Evolutionary conservation across 805 yeast genomes (phyloP).

Genomic region (Barnettozyma salicaria): DNA sequence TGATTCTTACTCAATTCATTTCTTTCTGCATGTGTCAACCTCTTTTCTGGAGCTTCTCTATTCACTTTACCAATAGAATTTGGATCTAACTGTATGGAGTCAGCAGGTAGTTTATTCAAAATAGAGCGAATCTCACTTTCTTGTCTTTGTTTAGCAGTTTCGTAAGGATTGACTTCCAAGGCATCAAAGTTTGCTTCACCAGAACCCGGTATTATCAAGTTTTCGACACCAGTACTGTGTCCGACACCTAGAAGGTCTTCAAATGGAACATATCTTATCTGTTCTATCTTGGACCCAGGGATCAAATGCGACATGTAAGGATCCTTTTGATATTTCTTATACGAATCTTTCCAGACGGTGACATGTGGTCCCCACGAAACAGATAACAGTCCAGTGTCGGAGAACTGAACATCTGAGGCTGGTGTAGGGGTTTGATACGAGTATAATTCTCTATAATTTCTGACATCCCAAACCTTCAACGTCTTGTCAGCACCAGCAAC

Average conservation of each 20-base stretch:
- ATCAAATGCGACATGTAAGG: constrained; percentile 91
- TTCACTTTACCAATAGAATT: constrained; percentile 79
- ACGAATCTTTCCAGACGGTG: constrained; percentile 86
- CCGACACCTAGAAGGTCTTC: constrained; percentile 96
- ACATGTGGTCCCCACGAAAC: constrained; percentile 97
- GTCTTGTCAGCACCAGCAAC: constrained; percentile 83
- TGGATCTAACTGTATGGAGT: constrained; percentile 89
- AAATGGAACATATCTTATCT: constrained; percentile 77
- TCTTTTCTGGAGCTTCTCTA: constrained; percentile 52
- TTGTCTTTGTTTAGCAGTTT: constrained; percentile 87
- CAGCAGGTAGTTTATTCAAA: constrained; percentile 85
- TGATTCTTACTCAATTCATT: constrained; percentile 34
- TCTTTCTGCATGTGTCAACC: constrained; percentile 58
- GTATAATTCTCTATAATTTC: constrained; percentile 73
- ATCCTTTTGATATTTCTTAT: constrained; percentile 60
- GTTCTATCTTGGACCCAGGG: constrained; percentile 69
- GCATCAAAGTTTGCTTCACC: constrained; percentile 99
- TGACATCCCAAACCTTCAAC: constrained; percentile 87
- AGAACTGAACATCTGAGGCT: constrained; percentile 68
- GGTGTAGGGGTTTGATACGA: constrained; percentile 70
- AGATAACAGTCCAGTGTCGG: constrained; percentile 81
- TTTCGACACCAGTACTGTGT: constrained; percentile 68
- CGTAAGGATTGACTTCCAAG: constrained; percentile 86
- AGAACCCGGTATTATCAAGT: constrained; percentile 89
- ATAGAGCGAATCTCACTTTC: constrained; percentile 83